Base-by-base conservation (phyloP, 192 early-diverging fungal species). In the Chytriomyces sp. region DNA sequence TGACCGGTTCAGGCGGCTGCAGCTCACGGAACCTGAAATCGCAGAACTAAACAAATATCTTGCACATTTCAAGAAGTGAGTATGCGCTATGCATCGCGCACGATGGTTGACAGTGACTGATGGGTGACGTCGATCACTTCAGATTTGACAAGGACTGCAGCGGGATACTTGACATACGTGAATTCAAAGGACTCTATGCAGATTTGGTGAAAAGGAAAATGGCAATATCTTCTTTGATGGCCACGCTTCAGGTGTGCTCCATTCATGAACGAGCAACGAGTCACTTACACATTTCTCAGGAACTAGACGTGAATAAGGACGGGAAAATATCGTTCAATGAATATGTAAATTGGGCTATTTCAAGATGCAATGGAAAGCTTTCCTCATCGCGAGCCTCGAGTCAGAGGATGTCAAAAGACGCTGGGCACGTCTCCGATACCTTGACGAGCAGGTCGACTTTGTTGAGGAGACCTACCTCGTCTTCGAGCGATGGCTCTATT, bases 281-380 rank as follows among this genome's bases (percentile, higher is more conserved):
- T 75, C 77, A 7, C 72, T 78, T 19, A 73, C 64, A 31, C 1
- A 73, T 58, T 8, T 30, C 75, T 26, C 73, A 75, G 63, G 78
- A 79, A n/a, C 54, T 79, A 22, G 78, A 79, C 39, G 49, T 70
- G 39, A 79, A 75, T 53, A 68, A 74, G 28, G 78, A 79, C 41
- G 78, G 78, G 26, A 75, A 79, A 38, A 70, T 74, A 5, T 72
- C 68, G 34, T 79, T 79, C 57, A 79, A 79, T 64, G 78, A 79
- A 34, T 79, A 72, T 41, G 74, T 72, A 19, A 32, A 62, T 19
- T 79, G 78, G 78, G 69, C 67, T 4, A 39, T 69, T 8, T 10
- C 7, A 58, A 57, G 57, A 49, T 65, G 63, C 33, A 30, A 12
- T n/a, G 44, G 22, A 49, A 49, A 49, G 22, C 44, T 49, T n/a